phyloP scores from a whole-genome alignment of 768 basidiomycete species.

The Guyanaporus albipodus region DNA sequence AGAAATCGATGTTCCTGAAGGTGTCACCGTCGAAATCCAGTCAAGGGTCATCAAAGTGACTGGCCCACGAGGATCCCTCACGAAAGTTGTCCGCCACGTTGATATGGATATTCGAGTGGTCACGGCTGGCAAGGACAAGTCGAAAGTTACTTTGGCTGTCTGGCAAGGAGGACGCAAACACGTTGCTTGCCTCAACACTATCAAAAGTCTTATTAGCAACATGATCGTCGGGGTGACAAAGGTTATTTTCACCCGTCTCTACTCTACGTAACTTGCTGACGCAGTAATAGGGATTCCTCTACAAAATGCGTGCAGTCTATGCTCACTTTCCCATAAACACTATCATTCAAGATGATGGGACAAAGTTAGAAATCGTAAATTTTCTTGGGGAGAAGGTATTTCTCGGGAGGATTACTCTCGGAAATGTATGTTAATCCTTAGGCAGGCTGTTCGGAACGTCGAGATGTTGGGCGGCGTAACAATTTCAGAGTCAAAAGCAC shows the following conservation, averaged over 20 bases:
- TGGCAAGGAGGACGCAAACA: slow-evolving; percentile 99
- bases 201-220: slow-evolving; percentile 93
- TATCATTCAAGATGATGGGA: slow-evolving; percentile 79
- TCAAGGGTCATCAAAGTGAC: slow-evolving; percentile 87
- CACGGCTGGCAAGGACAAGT: slow-evolving; percentile 62
- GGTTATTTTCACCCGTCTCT: slow-evolving; percentile 37
- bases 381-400: slow-evolving; percentile 91
- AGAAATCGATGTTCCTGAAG: slow-evolving; percentile 85
- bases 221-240: slow-evolving; percentile 98
- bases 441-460: slow-evolving; percentile 85
- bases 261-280: slow-evolving; percentile 4
- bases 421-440: neutral
- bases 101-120: slow-evolving; percentile 89
- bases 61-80: slow-evolving; percentile 89
- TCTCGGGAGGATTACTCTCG: neutral
- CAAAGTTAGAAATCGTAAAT: slow-evolving; percentile 84
- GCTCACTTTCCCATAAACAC: slow-evolving; percentile 99
- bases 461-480: slow-evolving; percentile 87
- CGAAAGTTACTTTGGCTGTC: slow-evolving; percentile 83
- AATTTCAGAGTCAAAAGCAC: slow-evolving; percentile 79
- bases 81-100: slow-evolving; percentile 89
- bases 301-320: slow-evolving; percentile 99
- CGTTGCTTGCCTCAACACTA: slow-evolving; percentile 95
- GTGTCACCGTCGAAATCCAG: slow-evolving; percentile 84
- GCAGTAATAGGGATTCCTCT: slow-evolving; percentile 80